Evolutionary conservation across 164 flowering plant genomes (phyloP).

Genomic region (Kalanchoe fedtschenkoi): DNA sequence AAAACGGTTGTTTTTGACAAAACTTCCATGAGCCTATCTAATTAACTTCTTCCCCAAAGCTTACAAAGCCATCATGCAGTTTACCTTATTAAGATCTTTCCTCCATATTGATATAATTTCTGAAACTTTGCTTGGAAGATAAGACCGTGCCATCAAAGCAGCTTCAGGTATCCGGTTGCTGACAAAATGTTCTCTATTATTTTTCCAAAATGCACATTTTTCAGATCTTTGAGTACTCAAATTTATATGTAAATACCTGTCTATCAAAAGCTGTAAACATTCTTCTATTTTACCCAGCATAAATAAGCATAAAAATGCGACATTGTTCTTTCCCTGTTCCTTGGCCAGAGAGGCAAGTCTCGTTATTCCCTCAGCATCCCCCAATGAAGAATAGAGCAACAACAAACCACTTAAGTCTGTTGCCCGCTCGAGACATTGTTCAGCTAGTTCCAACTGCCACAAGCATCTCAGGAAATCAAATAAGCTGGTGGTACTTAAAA

Average conservation of each 20-base stretch:
- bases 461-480: not conserved
- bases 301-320: conserved; percentile 85
- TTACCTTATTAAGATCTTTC: conserved; percentile 83
- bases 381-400: conserved; percentile 85
- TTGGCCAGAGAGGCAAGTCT: conserved; percentile 76
- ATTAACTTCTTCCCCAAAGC: too few relatives aligned
- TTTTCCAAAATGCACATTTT: not conserved
- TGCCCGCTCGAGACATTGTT: conserved; percentile 75
- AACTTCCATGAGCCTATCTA: not conserved
- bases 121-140: conserved; percentile 98
- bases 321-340: conserved; percentile 93
- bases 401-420: conserved; percentile 91
- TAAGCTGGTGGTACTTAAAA: not conserved
- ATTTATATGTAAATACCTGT: conserved; percentile 43
- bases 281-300: conserved; percentile 92
- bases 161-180: conserved; percentile 99
- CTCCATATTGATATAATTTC: conserved; percentile 89
- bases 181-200: conserved; percentile 16
- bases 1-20: not conserved
- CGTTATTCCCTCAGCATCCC: conserved; percentile 83
- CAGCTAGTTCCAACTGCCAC: conserved; percentile 92
- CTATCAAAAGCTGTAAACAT: conserved; percentile 84
- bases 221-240: not conserved
- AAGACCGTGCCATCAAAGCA: conserved; percentile 97
- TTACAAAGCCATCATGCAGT: not conserved